phyloP scores from a whole-genome alignment of 2,329 filamentous ascomycete genomes.

The Paraconiothyrium brasiliense region DNA sequence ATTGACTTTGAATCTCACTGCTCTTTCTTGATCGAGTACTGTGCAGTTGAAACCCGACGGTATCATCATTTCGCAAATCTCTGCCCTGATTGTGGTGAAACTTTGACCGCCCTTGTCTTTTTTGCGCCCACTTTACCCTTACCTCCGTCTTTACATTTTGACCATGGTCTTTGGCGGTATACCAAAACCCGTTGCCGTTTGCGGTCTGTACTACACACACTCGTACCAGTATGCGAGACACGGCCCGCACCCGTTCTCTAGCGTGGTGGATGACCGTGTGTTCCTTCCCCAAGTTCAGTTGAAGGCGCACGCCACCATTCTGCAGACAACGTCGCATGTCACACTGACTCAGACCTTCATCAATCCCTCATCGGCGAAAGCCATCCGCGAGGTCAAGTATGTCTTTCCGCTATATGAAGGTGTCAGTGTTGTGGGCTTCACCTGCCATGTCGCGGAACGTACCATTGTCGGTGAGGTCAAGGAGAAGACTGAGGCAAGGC shows the following conservation, averaged over 20 bases:
- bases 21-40: slow-evolving; percentile 3
- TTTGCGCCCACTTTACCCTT: neutral
- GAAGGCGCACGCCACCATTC: slow-evolving; percentile 68
- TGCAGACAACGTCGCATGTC: slow-evolving; percentile 64
- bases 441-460: slow-evolving; percentile 68
- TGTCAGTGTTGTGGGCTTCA: slow-evolving; percentile 74
- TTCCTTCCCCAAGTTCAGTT: slow-evolving; percentile 68
- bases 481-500: slow-evolving; percentile 69
- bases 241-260: neutral
- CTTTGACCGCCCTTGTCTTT: neutral
- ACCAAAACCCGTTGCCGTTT: slow-evolving; percentile 14
- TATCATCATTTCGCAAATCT: neutral
- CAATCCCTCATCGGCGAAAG: slow-evolving; percentile 61
- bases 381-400: slow-evolving; percentile 68
- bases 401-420: slow-evolving; percentile 78
- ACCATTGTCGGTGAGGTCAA: slow-evolving; percentile 73
- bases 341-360: slow-evolving; percentile 67
- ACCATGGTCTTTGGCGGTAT: slow-evolving; percentile 11
- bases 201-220: slow-evolving; percentile 43
- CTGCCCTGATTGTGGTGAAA: neutral
- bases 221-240: neutral
- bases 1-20: slow-evolving; percentile 13
- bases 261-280: slow-evolving; percentile 20
- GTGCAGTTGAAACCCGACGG: neutral
- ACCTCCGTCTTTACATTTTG: neutral